Evolutionary conservation across 768 basidiomycete species (phyloP), one percentile per base, ranked within the genome.

Genomic region (Collybia nuda): DNA sequence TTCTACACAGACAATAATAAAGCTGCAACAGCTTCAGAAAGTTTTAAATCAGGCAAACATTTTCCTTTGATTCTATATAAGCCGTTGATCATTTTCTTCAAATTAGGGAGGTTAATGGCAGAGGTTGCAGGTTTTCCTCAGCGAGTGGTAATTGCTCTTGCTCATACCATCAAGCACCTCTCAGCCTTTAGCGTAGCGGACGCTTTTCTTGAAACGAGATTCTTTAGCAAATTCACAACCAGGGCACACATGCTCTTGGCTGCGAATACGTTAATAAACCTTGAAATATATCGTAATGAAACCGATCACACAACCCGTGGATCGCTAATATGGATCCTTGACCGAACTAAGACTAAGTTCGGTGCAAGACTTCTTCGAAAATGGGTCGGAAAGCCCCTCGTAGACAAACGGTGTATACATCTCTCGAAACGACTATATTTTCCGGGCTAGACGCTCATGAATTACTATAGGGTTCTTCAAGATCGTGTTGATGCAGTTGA

Each of bases 231-330:
- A 60, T 98, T 98, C 62, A 74, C 89, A 3, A 82, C 84, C 19
- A 78, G 80, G 48, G 78, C 82, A 0, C 86, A 92, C 55, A 95
- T 99, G 95, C 74, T 93, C 18, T 76, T 99, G 40, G 88, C 87
- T 42, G 86, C 85, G 21, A 97, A 93, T 62, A 96, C 96, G 0
- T 68, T 98, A 9, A 78, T 79, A 11, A 98, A 97, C 62, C 67
- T 96, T 69, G 95, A 98, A 66, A 84, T 99, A n/a, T 95, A 91
- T 64, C 80, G 84, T 28, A 98, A 98, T 58, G 87, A 90, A 61
- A 93, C 91, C 0, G 88, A 97, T 62, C 80, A 79, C 48, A 82
- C 79, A 9, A 72, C 78, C 17, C 78, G 70, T 50, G 95, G 94
- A 3, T 89, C 91, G 44, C 70, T 99, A 40, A 72, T 97, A 54